Conservation (phyloP, 768 basidiomycete species). For the Boletus subcaerulescens region DNA sequence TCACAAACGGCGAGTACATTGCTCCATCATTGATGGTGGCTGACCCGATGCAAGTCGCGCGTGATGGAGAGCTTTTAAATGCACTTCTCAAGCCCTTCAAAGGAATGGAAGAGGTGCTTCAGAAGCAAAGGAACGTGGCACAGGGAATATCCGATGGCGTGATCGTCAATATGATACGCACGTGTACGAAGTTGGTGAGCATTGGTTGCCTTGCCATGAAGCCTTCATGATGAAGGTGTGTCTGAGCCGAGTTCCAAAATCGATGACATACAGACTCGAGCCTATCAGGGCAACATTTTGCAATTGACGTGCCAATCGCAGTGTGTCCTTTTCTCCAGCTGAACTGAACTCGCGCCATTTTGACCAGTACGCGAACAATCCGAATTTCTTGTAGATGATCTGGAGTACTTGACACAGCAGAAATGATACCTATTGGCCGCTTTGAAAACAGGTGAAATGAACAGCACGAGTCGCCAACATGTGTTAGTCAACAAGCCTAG, state of each 20-base stretch:
- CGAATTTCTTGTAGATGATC: background rate
- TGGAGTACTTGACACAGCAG: background rate
- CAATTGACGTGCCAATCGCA: background rate
- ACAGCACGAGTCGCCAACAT: background rate
- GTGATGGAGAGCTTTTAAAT: background rate
- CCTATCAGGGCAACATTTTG: background rate
- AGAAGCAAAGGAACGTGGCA: background rate
- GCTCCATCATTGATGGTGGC: conserved; percentile 3
- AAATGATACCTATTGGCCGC: background rate
- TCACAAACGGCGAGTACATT: background rate
- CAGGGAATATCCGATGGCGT: background rate
- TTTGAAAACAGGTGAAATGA: background rate
- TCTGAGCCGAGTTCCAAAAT: background rate
- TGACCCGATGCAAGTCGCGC: background rate
- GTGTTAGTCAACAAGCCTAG: background rate
- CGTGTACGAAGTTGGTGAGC: background rate
- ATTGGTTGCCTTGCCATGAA: background rate
- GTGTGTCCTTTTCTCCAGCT: background rate
- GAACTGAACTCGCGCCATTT: background rate
- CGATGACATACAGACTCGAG: background rate
- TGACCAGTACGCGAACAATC: background rate
- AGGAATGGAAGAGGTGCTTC: background rate
- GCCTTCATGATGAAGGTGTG: conserved; percentile 7
- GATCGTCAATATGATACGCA: background rate
- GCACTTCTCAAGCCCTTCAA: background rate